Base-by-base conservation (phyloP, 2,329 filamentous ascomycete genomes). In the Pyrenochaeta sp. region DNA sequence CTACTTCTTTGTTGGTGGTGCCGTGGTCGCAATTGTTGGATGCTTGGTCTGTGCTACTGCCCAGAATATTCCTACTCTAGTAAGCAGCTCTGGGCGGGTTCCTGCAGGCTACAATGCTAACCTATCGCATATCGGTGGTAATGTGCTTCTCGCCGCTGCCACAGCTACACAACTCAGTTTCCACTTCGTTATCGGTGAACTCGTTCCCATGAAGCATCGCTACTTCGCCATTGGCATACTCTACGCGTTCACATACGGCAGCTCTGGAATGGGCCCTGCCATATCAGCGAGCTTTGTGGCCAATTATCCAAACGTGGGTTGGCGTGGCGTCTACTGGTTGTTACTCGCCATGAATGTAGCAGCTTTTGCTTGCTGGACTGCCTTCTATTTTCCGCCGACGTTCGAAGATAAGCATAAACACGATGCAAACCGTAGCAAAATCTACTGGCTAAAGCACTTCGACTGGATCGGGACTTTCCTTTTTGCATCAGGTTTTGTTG, bases 1-100 rank as follows among this genome's bases (percentile, higher is more conserved):
- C 18, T 31, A 70, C 2, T 45, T 76, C 0, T 76, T 75, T n/a
- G 68, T 76, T 32, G 69, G 57, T 10, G 74, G 72, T 12, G 47
- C 46, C 21, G 54, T 70, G 2, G 52, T 76, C 7, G 73, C 69
- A 3, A 42, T 63, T 23, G 42, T 60, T 2, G 60, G 60, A 9
- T 44, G 54, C 23, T 47, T 58, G 7, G 46, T 63, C 20, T 58
- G 56, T 32, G 60, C 57, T n/a, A 54, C 51, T 10, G 56, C 61
- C n/a, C 51, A 54, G 23, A 29, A 43, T 33, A 54, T 64, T 9
- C 48, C 48, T 15, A 51, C 51, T 1, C 43, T 66, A 20, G 40
- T 42, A 42, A 42, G 40, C n/a, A 23, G 27, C 48, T 10, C 33
- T 20, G 7, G 35, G 11, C 3, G 2, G 14, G 2, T 23, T 18